These are phyloP conservation scores for Phyllosticta citriasiana DNA, from an alignment of 2,329 filamentous ascomycete species.

Conservation along the genomic window DNA sequence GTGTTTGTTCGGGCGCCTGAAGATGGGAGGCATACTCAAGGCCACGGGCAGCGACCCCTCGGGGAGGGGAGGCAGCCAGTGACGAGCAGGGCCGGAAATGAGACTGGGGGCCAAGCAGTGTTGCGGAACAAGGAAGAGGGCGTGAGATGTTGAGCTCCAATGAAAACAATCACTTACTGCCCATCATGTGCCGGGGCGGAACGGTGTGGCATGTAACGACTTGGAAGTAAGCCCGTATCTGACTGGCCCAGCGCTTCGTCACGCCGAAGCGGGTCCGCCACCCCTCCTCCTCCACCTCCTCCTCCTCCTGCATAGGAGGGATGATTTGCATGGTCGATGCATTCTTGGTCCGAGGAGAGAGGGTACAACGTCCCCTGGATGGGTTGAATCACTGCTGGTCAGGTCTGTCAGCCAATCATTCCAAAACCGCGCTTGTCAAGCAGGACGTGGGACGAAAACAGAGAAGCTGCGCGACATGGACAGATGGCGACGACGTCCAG, in stretches of 20 bases:
- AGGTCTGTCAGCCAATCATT: constrained; percentile 33
- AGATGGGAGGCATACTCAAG: constrained; percentile 2
- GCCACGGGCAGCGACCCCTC: constrained; percentile 7
- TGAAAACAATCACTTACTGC: constrained; percentile 41
- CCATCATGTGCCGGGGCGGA: constrained; percentile 39
- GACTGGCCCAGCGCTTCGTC: constrained; percentile 40
- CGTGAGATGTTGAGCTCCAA: constrained; percentile 21
- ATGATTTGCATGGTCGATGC: constrained; percentile 39
- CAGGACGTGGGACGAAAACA: constrained; percentile 28
- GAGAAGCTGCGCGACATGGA: constrained; percentile 10
- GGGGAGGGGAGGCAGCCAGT: constrained; percentile 6
- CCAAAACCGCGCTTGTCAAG: constrained; percentile 16
- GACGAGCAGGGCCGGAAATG: background rate
- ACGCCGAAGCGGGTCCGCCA: constrained; percentile 42
- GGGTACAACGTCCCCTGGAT: constrained; percentile 34
- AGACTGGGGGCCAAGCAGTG: constrained; percentile 19
- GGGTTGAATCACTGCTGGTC: constrained; percentile 33
- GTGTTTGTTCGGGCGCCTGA: constrained; percentile 28
- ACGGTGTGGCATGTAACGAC: constrained; percentile 43
- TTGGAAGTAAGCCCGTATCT: constrained; percentile 33
- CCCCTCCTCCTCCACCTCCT: constrained; percentile 16
- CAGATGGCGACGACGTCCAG: constrained; percentile 12
- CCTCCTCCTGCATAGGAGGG: constrained; percentile 29
- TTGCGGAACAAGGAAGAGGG: constrained; percentile 15
- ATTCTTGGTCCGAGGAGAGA: constrained; percentile 36